Percentiles rank a stretch among this genome's conserved stretches.
These are phyloP conservation scores for Herpotrichia juniperi DNA, from an alignment of 2,329 filamentous ascomycete genomes.

Conservation along the genomic window DNA sequence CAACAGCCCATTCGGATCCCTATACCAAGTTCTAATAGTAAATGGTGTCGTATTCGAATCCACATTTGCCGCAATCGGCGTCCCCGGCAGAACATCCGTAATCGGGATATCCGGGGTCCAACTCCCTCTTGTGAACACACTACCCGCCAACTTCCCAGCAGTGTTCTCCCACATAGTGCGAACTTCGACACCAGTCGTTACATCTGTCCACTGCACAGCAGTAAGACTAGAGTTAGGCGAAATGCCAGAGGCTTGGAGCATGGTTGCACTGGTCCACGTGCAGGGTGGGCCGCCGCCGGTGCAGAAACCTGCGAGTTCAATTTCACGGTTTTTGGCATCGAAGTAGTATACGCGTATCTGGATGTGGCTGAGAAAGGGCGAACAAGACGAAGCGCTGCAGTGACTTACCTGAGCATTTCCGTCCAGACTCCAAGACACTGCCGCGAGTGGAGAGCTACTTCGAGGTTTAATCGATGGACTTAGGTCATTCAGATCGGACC, in stretches of 20 bases:
- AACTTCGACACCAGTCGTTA: not conserved
- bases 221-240: not conserved
- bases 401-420: not conserved
- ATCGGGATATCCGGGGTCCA: not conserved
- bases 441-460: not conserved
- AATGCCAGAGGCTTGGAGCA: not conserved
- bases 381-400: not conserved
- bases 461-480: not conserved
- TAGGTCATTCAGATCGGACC: not conserved
- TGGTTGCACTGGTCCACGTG: not conserved
- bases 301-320: not conserved
- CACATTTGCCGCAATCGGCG: not conserved
- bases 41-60: not conserved
- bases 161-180: not conserved
- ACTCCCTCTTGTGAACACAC: not conserved
- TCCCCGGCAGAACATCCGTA: not conserved
- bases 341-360: not conserved
- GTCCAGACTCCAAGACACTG: not conserved
- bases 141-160: not conserved
- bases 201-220: not conserved
- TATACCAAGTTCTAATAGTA: not conserved
- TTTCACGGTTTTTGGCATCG: not conserved
- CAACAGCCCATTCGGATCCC: not conserved
- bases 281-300: not conserved
- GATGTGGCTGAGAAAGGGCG: not conserved